phyloP scores from a whole-genome alignment of 2,329 filamentous ascomycete genomes.

The Colletotrichum caudatum region DNA sequence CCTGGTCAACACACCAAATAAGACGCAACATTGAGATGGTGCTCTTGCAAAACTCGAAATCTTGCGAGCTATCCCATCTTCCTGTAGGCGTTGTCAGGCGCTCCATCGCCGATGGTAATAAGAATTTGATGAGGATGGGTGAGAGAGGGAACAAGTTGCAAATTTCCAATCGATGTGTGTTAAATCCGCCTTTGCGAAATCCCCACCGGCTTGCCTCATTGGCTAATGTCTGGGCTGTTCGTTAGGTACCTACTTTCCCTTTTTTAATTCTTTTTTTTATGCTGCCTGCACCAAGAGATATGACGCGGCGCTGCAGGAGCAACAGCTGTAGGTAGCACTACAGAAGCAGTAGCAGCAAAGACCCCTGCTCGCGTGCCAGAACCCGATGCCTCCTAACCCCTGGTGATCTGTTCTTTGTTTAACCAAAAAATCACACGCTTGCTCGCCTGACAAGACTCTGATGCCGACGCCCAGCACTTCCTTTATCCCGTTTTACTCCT shows the following conservation, averaged over 20 bases:
- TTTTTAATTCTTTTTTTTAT: background rate
- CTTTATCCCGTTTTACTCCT: background rate
- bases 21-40: background rate
- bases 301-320: slow-evolving; percentile 27
- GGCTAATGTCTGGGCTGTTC: background rate
- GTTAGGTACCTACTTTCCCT: background rate
- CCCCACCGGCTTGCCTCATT: slow-evolving; percentile 1
- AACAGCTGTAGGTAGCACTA: background rate
- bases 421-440: slow-evolving; percentile 14
- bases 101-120: background rate
- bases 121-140: background rate
- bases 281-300: slow-evolving; percentile 5
- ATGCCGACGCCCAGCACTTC: background rate
- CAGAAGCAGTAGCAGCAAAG: slow-evolving; percentile 6
- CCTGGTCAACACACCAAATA: background rate
- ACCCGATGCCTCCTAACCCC: slow-evolving; percentile 33
- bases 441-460: slow-evolving; percentile 6
- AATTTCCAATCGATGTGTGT: slow-evolving; percentile 13
- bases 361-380: slow-evolving; percentile 34
- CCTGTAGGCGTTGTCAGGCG: background rate
- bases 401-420: slow-evolving; percentile 42
- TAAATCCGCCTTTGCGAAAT: slow-evolving; percentile 27
- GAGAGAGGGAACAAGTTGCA: too few relatives aligned
- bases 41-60: background rate
- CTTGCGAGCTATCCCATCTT: background rate